These are phyloP conservation scores for Linnemannia schmuckeri DNA, from an alignment of 192 early-diverging fungal species.

Conservation along the genomic window DNA sequence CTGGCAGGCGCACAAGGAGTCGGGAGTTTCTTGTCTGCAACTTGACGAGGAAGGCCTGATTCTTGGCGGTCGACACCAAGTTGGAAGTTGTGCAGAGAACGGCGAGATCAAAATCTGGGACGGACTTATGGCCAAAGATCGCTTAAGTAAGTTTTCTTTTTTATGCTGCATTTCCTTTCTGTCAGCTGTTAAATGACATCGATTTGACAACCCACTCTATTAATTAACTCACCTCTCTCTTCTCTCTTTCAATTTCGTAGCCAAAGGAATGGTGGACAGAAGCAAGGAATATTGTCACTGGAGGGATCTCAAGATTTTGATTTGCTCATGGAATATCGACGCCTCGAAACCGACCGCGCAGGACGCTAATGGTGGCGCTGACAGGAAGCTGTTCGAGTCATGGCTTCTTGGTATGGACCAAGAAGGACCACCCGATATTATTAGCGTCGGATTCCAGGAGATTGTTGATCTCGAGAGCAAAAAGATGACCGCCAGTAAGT, in stretches of 20 bases:
- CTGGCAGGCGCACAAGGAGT: slow-evolving; percentile 73
- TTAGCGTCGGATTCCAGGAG: slow-evolving; percentile 89
- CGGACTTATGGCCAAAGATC: slow-evolving; percentile 77
- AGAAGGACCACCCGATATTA: slow-evolving; percentile 76
- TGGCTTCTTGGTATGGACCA: slow-evolving; percentile 64
- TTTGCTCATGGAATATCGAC: slow-evolving; percentile 96
- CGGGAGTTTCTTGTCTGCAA: slow-evolving; percentile 62
- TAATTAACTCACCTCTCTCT: neutral
- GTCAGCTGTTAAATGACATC: neutral
- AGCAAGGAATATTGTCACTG: slow-evolving; percentile 74
- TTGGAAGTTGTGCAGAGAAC: slow-evolving; percentile 71
- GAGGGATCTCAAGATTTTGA: slow-evolving; percentile 76
- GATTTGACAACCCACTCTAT: too few species aligned
- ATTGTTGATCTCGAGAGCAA: slow-evolving; percentile 88
- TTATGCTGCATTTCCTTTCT: neutral
- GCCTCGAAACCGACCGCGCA: slow-evolving; percentile 87
- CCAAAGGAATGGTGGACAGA: slow-evolving; percentile 70
- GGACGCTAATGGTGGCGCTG: slow-evolving; percentile 67
- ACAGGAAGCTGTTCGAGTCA: slow-evolving; percentile 57
- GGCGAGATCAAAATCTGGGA: slow-evolving; percentile 84
- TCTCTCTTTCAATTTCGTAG: slow-evolving; percentile 32
- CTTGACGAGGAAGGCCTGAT: slow-evolving; percentile 72
- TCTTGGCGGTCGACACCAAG: slow-evolving; percentile 62
- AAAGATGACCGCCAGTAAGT: slow-evolving; percentile 82
- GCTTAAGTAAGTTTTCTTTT: slow-evolving; percentile 63